phyloP scores from a whole-genome alignment of 768 basidiomycete species.

The Suillus americanus region DNA sequence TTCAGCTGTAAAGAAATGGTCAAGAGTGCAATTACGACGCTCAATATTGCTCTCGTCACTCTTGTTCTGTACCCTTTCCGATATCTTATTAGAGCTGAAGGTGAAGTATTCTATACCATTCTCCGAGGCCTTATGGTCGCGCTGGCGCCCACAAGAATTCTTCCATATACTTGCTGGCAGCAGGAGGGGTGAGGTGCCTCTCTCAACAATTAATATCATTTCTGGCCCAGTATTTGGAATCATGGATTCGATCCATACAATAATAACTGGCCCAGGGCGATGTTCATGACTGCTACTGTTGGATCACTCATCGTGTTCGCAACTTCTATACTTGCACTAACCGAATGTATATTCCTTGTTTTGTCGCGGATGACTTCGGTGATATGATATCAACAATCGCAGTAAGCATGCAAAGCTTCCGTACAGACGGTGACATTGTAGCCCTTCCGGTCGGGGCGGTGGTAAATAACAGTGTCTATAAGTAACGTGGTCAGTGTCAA shows the following conservation, averaged over 20 bases:
- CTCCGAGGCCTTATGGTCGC: background rate
- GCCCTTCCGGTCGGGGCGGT: slow-evolving; percentile 23
- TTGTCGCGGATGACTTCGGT: background rate
- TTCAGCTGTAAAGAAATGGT: slow-evolving; percentile 19
- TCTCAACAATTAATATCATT: slow-evolving; percentile 24
- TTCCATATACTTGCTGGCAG: slow-evolving; percentile 19
- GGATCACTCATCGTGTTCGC: slow-evolving; percentile 21
- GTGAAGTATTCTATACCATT: slow-evolving; percentile 6
- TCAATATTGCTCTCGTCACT: slow-evolving; percentile 28
- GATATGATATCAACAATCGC: background rate
- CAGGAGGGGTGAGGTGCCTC: slow-evolving; percentile 18
- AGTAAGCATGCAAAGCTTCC: slow-evolving; percentile 25
- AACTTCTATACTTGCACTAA: slow-evolving; percentile 24
- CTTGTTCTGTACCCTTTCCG: slow-evolving; percentile 27
- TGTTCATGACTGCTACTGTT: slow-evolving; percentile 23
- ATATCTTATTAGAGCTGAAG: slow-evolving; percentile 18
- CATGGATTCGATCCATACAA: slow-evolving; percentile 12
- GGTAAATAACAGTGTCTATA: background rate
- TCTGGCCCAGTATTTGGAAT: slow-evolving; percentile 25
- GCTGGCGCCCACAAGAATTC: slow-evolving; percentile 18
- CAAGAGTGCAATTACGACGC: slow-evolving; percentile 27
- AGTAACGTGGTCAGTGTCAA: too few relatives aligned
- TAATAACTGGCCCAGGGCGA: slow-evolving; percentile 14
- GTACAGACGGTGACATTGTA: slow-evolving; percentile 21
- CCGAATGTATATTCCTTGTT: slow-evolving; percentile 16